Conservation (phyloP, 805 yeast species). For the Vanderwaltozyma yarrowii region DNA sequence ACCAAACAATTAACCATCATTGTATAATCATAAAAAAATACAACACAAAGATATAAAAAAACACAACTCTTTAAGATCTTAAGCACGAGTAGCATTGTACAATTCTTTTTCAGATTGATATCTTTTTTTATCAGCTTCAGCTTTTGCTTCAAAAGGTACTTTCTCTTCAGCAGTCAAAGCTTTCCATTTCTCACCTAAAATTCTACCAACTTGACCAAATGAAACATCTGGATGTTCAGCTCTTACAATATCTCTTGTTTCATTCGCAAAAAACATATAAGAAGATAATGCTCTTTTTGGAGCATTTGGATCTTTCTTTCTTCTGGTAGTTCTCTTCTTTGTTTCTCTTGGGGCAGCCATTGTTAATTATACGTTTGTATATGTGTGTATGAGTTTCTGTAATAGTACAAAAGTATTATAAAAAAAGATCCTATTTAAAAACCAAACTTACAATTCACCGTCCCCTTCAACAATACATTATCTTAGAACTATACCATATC, state of each 20-base stretch:
- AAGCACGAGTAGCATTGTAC: constrained; percentile 41
- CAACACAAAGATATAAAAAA: too few relatives aligned
- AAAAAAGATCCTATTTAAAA: too few relatives aligned
- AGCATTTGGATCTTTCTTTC: constrained; percentile 83
- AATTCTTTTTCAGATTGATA: constrained; percentile 93
- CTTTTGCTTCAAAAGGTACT: constrained; percentile 84
- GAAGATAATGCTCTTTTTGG: constrained; percentile 98
- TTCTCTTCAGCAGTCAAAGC: constrained; percentile 74
- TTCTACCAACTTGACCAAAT: constrained; percentile 91
- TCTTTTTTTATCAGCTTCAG: constrained; percentile 94
- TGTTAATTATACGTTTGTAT: constrained; percentile 52
- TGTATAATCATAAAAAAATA: too few relatives aligned
- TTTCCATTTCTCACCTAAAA: constrained; percentile 96
- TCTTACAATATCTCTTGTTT: constrained; percentile 90
- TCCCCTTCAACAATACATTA: too few relatives aligned
- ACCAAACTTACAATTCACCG: too few relatives aligned
- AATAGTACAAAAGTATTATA: too few relatives aligned
- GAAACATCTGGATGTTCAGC: constrained; percentile 94
- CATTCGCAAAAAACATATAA: constrained; percentile 98
- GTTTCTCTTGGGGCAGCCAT: constrained; percentile 35
- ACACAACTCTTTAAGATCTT: too few relatives aligned
- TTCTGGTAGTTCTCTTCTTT: constrained; percentile 31
- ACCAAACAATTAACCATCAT: too few relatives aligned
- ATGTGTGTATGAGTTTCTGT: too few relatives aligned
- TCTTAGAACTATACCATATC: too few relatives aligned